Evolutionary conservation across 1,284 basidiomycete species (phyloP).

Genomic region (Boletus sp.): DNA sequence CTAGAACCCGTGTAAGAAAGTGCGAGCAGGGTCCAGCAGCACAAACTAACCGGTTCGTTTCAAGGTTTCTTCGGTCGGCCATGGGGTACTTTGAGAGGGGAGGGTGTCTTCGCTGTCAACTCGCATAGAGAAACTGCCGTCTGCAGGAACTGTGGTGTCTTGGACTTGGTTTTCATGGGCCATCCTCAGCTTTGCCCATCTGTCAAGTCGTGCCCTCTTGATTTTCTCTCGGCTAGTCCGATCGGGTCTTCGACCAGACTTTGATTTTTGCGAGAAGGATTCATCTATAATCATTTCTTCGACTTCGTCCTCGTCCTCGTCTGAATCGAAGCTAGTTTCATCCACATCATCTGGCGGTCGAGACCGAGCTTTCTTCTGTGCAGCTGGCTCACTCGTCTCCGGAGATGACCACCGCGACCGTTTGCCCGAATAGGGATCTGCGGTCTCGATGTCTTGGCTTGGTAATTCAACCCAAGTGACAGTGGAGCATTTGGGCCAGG

Average conservation of each 20-base stretch:
- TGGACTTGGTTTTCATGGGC: constrained; percentile 14
- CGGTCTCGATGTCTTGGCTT: constrained; percentile 12
- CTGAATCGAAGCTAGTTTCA: constrained; percentile 33
- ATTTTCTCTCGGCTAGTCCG: constrained; percentile 25
- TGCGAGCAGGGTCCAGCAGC: not conserved
- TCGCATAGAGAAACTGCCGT: constrained; percentile 33
- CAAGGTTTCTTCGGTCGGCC: constrained; percentile 23
- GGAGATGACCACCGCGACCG: constrained; percentile 33
- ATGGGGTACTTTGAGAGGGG: constrained; percentile 13
- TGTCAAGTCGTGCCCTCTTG: constrained; percentile 22
- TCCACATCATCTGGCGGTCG: constrained; percentile 6
- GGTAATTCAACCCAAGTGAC: constrained; percentile 36
- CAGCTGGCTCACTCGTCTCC: constrained; percentile 11
- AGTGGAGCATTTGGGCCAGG: constrained; percentile 42
- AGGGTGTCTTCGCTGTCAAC: constrained; percentile 23
- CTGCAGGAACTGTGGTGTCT: constrained; percentile 11
- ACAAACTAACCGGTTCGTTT: constrained; percentile 50
- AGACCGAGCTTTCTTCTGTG: constrained; percentile 31
- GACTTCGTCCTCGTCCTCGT: constrained; percentile 54
- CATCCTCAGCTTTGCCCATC: constrained; percentile 28
- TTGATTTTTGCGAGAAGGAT: constrained; percentile 15
- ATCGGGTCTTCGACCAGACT: constrained; percentile 9
- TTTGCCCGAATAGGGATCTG: constrained; percentile 22
- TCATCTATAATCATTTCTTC: constrained; percentile 58
- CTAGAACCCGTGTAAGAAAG: constrained; percentile 20